These are phyloP conservation scores for Taphrina pruni DNA, from an alignment of 1,139 yeast species.

Conservation along the genomic window DNA sequence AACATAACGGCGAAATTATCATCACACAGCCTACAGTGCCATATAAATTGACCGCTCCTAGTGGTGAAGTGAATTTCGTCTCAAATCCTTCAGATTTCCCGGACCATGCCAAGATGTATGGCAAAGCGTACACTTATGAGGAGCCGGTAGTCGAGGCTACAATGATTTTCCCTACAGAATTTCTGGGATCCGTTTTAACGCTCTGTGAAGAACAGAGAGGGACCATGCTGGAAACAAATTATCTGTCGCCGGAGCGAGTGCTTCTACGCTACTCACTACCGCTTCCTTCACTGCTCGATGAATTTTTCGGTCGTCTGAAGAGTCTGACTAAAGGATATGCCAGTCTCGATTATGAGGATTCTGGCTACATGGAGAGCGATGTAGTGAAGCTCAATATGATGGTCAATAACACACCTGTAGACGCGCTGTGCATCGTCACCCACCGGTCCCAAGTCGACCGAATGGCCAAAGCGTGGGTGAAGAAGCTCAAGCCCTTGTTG, in stretches of 20 bases:
- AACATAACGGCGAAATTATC: constrained; percentile 89
- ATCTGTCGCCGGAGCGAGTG: constrained; percentile 73
- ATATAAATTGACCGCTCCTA: constrained; percentile 68
- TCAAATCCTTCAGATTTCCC: constrained; percentile 96
- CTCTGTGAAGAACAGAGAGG: constrained; percentile 87
- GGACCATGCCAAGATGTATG: constrained; percentile 53
- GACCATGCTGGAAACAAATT: constrained; percentile 76
- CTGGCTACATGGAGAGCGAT: constrained; percentile 80
- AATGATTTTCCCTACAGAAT: constrained; percentile 90
- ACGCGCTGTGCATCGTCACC: constrained; percentile 89
- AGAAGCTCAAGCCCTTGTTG: constrained; percentile 76
- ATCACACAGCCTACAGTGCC: constrained; percentile 98
- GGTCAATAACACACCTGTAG: constrained; percentile 88
- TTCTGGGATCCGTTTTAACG: constrained; percentile 82
- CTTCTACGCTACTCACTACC: constrained; percentile 80
- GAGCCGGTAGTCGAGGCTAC: constrained; percentile 92
- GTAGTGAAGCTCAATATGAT: constrained; percentile 85
- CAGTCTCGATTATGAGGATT: constrained; percentile 90
- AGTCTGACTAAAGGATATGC: constrained; percentile 93
- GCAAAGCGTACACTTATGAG: constrained; percentile 58
- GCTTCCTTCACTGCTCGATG: constrained; percentile 86
- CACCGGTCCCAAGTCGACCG: constrained; percentile 77
- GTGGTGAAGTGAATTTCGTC: constrained; percentile 68
- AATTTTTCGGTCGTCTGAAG: constrained; percentile 89
- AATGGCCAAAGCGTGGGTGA: constrained; percentile 81